Base-by-base conservation (phyloP, 192 early-diverging fungal genomes). In the Coemansia sp. region DNA sequence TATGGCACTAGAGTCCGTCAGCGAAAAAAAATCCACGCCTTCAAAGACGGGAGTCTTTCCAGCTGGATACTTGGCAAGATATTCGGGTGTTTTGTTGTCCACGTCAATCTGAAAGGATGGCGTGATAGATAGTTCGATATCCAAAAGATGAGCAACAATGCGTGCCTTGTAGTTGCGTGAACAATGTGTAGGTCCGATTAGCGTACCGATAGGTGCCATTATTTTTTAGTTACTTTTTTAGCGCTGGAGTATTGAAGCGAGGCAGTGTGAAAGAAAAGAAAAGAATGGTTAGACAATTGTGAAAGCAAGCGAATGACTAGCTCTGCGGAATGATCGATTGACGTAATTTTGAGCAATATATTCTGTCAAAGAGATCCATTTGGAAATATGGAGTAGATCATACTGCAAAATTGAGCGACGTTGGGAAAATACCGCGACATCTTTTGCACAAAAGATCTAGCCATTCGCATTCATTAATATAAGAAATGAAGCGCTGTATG, bases 21-120 rank as follows among this genome's bases (percentile, higher is more conserved):
- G 62, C 64, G 68, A 64, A 76, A 88, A 84, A 44, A 89, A 91
- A 44, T 95, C 89, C 67, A 87, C 76, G 62, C 85, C 85, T 78
- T 94, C 95, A 55, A 94, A 95, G 24, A 78, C 88, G 32, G 96
- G 96, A 60, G 93, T 84, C 87, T 96, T 97, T 73, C 91, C 92
- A 54, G 88, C 68, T 27, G 93, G 94, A 87, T 91, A 97, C 86
- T 97, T 98, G 82, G 86, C 86, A 56, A 92, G 73, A 84, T 85
- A 96, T 81, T 90, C 94, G 49, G 87, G 74, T 38, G 84, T 87
- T 84, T 88, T 87, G 87, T 89, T 91, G 84, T 87, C 84, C 30
- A 82, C 84, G 32, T 83, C 85, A 62, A 92, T 75, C 73, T 85
- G 67, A 71, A 93, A 89, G 25, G 69, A 55, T 31, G 74, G 74